Conservation (phyloP, 352 stramenopile genomes). For the Aphanomyces stellatus region DNA sequence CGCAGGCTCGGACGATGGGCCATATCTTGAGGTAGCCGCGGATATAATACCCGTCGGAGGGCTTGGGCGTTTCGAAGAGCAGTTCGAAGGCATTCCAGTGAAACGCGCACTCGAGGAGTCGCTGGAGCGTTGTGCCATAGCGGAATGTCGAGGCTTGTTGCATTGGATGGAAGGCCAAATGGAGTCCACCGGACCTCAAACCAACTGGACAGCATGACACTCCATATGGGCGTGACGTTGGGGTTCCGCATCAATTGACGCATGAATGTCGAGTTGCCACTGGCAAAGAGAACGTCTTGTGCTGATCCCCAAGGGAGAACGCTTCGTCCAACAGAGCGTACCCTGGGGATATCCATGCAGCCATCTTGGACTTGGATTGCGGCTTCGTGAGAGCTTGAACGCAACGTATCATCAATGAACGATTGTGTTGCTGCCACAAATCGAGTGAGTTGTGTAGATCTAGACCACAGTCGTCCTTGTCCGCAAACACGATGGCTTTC, state of each 20-base stretch:
- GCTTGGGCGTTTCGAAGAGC: not conserved
- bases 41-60: not conserved
- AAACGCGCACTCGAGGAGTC: not conserved
- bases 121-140: not conserved
- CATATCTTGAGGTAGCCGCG: conserved; percentile 3
- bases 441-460: not conserved
- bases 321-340: not conserved
- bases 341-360: not conserved
- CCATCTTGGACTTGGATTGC: not conserved
- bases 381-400: not conserved
- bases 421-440: not conserved
- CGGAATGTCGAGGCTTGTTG: not conserved
- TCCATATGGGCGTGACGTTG: not conserved
- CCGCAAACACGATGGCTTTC: not conserved
- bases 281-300: not conserved
- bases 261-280: not conserved
- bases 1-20: not conserved
- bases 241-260: not conserved
- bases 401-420: not conserved
- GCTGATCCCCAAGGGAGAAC: not conserved
- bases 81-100: not conserved
- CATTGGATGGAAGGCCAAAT: not conserved
- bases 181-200: not conserved
- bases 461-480: not conserved
- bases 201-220: not conserved